Evolutionary conservation across 139 green algal genomes (phyloP).

Genomic region (Edaphochlamys debaryana): DNA sequence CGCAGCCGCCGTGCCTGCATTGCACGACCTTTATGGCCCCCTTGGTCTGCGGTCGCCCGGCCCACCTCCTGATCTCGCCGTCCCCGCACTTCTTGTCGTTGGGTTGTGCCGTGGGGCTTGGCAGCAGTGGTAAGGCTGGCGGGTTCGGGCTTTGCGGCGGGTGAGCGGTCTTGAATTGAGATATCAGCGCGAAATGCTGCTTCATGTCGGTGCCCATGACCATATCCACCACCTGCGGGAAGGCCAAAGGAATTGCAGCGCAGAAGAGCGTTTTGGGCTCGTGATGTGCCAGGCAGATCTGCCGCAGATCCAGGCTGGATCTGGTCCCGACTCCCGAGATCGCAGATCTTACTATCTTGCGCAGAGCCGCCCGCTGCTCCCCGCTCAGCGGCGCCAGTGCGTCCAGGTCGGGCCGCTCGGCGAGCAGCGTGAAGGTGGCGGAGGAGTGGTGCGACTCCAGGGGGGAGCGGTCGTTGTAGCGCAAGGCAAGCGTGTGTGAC

Average conservation of each 20-base stretch:
- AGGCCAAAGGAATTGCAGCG: no score
- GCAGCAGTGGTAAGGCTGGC: background rate
- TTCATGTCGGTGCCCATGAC: slow-evolving; percentile 66
- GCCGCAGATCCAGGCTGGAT: background rate
- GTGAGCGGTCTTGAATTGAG: slow-evolving; percentile 42
- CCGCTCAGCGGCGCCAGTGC: slow-evolving; percentile 40
- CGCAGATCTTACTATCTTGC: slow-evolving; percentile 5
- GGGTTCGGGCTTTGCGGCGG: no score
- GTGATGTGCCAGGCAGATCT: background rate
- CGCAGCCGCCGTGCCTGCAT: no score
- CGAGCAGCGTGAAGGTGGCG: slow-evolving; percentile 41
- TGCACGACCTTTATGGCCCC: background rate
- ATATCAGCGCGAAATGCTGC: slow-evolving; percentile 55
- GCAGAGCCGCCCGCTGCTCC: background rate
- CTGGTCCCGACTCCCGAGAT: no score
- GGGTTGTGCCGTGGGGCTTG: no score
- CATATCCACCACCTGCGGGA: slow-evolving; percentile 43
- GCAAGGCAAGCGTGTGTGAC: slow-evolving; percentile 45
- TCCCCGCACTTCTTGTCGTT: no score
- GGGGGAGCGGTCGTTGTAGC: slow-evolving; percentile 52
- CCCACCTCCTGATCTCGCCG: no score
- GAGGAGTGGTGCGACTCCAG: slow-evolving; percentile 52
- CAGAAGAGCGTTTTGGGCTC: no score
- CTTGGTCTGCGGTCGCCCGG: no score
- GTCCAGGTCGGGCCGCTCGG: slow-evolving; percentile 33